A percentile compares a stretch with the other conserved stretches of the same genome.
These are phyloP conservation scores for Ascochyta rabiei DNA, from an alignment of 2,329 filamentous ascomycete species.

Conservation along the genomic window DNA sequence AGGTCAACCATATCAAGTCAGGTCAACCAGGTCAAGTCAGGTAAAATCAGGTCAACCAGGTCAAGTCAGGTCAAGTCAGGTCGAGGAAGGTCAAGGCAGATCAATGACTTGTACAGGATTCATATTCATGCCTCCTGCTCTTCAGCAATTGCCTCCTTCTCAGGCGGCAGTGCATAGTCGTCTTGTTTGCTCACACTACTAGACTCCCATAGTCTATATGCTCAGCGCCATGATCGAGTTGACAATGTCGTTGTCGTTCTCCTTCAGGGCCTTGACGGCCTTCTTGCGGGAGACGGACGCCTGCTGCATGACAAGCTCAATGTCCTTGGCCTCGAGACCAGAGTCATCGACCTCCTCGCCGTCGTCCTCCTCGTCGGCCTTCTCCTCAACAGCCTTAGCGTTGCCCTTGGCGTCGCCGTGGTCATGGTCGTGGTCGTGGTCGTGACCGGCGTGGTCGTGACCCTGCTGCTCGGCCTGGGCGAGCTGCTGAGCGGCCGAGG, in stretches of 20 bases:
- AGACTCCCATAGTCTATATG: constrained; percentile 50
- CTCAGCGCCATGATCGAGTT: constrained; percentile 98
- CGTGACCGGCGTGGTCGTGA: constrained; percentile 74
- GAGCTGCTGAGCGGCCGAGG: constrained; percentile 93
- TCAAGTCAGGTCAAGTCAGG: too few species aligned
- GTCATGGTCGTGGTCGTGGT: constrained; percentile 71
- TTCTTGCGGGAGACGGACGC: constrained; percentile 97
- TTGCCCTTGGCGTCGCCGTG: constrained; percentile 60
- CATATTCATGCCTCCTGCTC: constrained; percentile 39
- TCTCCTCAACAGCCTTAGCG: constrained; percentile 69
- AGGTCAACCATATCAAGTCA: too few species aligned
- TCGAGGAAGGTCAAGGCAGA: too few species aligned
- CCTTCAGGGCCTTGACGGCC: constrained; percentile 96
- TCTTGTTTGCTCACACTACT: constrained; percentile 19
- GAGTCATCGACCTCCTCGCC: constrained; percentile 94
- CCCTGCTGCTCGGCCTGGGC: constrained; percentile 72
- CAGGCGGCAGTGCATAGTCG: constrained; percentile 20
- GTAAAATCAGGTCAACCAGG: too few species aligned
- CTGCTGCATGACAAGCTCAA: constrained; percentile 98
- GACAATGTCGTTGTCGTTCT: constrained; percentile 99
- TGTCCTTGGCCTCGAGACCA: constrained; percentile 98
- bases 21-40: too few species aligned
- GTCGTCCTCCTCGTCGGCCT: constrained; percentile 76
- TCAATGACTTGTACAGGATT: constrained; percentile 22
- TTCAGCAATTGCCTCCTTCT: constrained; percentile 20